Conservation (phyloP, 495 filamentous ascomycete genomes). For the Gamarada debralockiae region DNA sequence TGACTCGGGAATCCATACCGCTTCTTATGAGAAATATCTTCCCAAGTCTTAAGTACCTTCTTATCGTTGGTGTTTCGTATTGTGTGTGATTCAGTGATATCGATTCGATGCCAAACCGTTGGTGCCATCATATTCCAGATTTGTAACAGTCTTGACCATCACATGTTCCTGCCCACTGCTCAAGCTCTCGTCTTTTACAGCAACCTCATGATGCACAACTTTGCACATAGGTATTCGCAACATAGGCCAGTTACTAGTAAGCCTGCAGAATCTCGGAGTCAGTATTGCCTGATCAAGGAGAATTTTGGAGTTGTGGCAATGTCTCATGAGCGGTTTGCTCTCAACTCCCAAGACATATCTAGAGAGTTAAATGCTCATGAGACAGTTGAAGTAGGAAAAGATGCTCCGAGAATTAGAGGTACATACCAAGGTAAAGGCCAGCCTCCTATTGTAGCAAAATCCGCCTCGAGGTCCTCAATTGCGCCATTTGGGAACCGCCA, state of each 20-base stretch:
- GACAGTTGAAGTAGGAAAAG: no score
- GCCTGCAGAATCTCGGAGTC: no score
- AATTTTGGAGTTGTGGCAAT: no score
- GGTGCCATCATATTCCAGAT: slow-evolving; percentile 38
- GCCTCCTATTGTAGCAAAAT: slow-evolving; percentile 27
- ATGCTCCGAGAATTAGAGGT: no score
- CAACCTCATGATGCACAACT: slow-evolving; percentile 28
- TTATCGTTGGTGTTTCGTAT: slow-evolving; percentile 29
- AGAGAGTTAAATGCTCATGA: no score
- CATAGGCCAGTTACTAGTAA: slow-evolving; percentile 16
- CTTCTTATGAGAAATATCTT: slow-evolving; percentile 35
- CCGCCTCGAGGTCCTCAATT: slow-evolving; percentile 32
- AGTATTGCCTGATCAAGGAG: no score
- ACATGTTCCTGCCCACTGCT: slow-evolving; percentile 32
- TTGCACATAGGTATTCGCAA: slow-evolving; percentile 7
- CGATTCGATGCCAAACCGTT: slow-evolving; percentile 46
- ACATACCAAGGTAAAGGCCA: background rate
- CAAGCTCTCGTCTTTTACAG: slow-evolving; percentile 24
- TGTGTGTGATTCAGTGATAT: slow-evolving; percentile 40
- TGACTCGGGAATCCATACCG: no score
- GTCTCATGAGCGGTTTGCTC: no score
- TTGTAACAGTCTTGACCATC: slow-evolving; percentile 36
- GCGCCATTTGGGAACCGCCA: slow-evolving; percentile 42
- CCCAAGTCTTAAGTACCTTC: slow-evolving; percentile 39
- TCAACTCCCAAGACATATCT: no score